A percentile compares a stretch with the other conserved stretches of the same genome.
Conservation (phyloP, 345 rosid species). For the Microcos paniculata region DNA sequence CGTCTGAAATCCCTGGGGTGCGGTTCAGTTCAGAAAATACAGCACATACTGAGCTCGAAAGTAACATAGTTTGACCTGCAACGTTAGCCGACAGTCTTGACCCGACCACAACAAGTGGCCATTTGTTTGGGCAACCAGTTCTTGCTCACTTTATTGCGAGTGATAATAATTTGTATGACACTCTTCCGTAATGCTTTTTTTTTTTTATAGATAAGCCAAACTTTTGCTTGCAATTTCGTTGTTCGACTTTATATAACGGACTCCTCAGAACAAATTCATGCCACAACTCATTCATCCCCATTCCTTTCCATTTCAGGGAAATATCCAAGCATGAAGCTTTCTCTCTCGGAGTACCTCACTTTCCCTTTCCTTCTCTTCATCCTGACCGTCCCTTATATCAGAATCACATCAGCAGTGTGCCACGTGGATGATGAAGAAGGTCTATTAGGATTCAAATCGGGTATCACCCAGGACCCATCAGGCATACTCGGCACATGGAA, state of each 20-base stretch:
- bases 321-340: neutral
- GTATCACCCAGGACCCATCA: slow-evolving; percentile 64
- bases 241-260: neutral
- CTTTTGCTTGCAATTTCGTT: no score
- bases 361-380: slow-evolving; percentile 9
- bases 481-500: slow-evolving; percentile 69
- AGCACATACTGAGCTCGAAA: neutral
- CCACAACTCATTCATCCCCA: neutral
- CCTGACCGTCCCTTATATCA: slow-evolving; percentile 18
- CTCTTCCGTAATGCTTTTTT: neutral
- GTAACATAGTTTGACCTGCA: neutral
- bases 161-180: no score
- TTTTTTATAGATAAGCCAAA: no score
- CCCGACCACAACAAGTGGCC: neutral
- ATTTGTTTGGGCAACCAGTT: neutral
- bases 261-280: neutral
- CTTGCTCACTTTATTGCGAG: no score
- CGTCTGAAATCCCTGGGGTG: no score
- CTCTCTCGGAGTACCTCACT: neutral
- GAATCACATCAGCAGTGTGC: slow-evolving; percentile 44
- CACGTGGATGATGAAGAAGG: slow-evolving; percentile 65
- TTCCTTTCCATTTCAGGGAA: neutral
- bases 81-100: neutral
- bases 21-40: no score
- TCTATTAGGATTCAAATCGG: slow-evolving; percentile 68